phyloP scores from a whole-genome alignment of 768 basidiomycete species.

The Leccinum ochraceum region DNA sequence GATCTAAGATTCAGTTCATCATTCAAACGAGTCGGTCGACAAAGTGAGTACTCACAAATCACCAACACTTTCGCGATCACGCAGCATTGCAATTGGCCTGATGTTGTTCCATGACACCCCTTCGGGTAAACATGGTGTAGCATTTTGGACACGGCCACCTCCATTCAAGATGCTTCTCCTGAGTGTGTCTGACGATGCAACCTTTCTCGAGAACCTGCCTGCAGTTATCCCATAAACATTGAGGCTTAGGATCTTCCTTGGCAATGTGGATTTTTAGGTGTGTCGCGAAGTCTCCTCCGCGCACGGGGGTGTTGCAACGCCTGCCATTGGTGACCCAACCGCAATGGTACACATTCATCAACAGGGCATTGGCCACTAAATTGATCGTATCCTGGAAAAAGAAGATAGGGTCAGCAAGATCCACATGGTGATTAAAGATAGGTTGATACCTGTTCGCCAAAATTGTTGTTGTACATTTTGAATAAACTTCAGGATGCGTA shows the following conservation, averaged over 20 bases:
- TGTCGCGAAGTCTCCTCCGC: conserved; percentile 15
- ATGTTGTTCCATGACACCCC: conserved; percentile 19
- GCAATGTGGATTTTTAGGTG: conserved; percentile 22
- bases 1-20: conserved; percentile 1
- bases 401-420: neutral
- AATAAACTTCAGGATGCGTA: neutral
- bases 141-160: conserved; percentile 27
- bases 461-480: conserved; percentile 14
- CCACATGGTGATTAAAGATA: neutral
- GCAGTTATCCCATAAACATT: conserved; percentile 22
- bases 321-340: conserved; percentile 15
- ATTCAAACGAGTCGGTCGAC: neutral
- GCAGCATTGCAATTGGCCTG: conserved; percentile 4
- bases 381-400: conserved; percentile 13
- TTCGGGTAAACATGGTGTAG: conserved; percentile 17
- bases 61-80: neutral
- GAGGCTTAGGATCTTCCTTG: neutral
- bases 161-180: conserved; percentile 25
- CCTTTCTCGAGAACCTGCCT: conserved; percentile 12
- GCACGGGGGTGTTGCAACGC: conserved; percentile 7
- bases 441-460: conserved; percentile 15
- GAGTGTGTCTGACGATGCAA: conserved; percentile 22
- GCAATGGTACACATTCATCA: conserved; percentile 1
- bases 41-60: conserved; percentile 5
- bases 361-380: conserved; percentile 7